These are phyloP conservation scores for Conidiobolus incongruus DNA, from an alignment of 371 early-diverging fungal genomes.

Conservation along the genomic window DNA sequence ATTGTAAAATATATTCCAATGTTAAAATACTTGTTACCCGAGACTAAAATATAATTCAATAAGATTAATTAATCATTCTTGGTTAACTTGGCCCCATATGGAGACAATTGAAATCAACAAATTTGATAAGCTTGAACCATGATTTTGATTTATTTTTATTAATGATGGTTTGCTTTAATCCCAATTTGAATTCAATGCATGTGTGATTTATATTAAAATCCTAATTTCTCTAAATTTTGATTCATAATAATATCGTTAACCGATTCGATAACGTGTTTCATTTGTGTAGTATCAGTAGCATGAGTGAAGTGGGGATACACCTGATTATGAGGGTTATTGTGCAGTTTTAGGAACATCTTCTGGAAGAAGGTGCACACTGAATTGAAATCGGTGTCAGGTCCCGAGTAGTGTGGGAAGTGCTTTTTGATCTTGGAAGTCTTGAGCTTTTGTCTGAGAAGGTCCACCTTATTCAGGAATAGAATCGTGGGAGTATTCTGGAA, in stretches of 20 bases:
- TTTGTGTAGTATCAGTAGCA: conserved; percentile 27
- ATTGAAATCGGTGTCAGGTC: conserved; percentile 5
- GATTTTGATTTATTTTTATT: neutral
- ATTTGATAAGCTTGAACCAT: neutral
- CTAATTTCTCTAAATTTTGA: conserved; percentile 17
- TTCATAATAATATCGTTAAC: conserved; percentile 29
- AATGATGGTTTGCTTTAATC: too few species aligned
- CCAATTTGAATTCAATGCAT: neutral
- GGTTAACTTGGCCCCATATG: too few species aligned
- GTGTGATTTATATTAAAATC: conserved; percentile 7
- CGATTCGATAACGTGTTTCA: conserved; percentile 29
- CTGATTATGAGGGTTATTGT: conserved; percentile 15
- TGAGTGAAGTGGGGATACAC: conserved; percentile 32
- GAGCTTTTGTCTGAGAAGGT: conserved; percentile 76
- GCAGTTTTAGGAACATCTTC: conserved; percentile 8
- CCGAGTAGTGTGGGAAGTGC: conserved; percentile 77
- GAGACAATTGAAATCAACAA: too few species aligned
- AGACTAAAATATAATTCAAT: too few species aligned
- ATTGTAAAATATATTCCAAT: too few species aligned
- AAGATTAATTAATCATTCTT: too few species aligned
- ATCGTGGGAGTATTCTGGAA: conserved; percentile 82
- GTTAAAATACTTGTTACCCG: too few species aligned
- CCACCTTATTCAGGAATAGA: conserved; percentile 89
- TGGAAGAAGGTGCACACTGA: conserved; percentile 7
- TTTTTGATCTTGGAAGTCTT: conserved; percentile 39